A percentile compares a stretch with the other conserved stretches of the same genome.
These are phyloP conservation scores for Suhomyces sp. DNA, from an alignment of 805 yeast species.

Conservation along the genomic window DNA sequence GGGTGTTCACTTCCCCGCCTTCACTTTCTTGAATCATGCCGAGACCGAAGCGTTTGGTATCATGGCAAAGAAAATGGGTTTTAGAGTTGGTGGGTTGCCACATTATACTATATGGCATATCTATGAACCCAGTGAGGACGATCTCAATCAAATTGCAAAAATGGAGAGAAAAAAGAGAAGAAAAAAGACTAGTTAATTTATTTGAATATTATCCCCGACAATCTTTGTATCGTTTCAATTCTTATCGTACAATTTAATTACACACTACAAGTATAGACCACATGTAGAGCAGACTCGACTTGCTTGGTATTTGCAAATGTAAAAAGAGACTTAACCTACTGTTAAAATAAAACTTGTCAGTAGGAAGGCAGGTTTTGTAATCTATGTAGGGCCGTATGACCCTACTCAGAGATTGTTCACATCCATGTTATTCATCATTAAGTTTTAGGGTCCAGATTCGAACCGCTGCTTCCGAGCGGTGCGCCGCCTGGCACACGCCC, in stretches of 20 bases:
- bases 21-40: slow-evolving; percentile 79
- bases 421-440: slow-evolving; percentile 46
- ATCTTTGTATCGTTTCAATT: not conserved
- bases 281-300: not conserved
- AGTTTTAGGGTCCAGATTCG: slow-evolving; percentile 18
- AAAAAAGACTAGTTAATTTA: slow-evolving; percentile 2
- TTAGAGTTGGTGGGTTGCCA: slow-evolving; percentile 81
- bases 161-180: slow-evolving; percentile 62
- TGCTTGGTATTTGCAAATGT: too few species aligned
- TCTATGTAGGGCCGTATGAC: slow-evolving; percentile 40
- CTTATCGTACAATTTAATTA: not conserved
- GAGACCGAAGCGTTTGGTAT: slow-evolving; percentile 88
- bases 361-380: slow-evolving; percentile 52
- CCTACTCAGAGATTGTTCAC: slow-evolving; percentile 50
- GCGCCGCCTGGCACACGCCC: not conserved
- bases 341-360: slow-evolving; percentile 26
- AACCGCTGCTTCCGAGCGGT: slow-evolving; percentile 11
- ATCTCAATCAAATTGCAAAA: slow-evolving; percentile 63
- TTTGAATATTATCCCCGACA: not conserved
- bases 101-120: slow-evolving; percentile 96
- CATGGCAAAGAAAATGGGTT: slow-evolving; percentile 76
- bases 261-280: not conserved
- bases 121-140: slow-evolving; percentile 86
- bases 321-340: not conserved
- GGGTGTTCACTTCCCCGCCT: slow-evolving; percentile 84